Conservation (phyloP, 2,329 filamentous ascomycete species). For the Ceratocystis harringtonii region DNA sequence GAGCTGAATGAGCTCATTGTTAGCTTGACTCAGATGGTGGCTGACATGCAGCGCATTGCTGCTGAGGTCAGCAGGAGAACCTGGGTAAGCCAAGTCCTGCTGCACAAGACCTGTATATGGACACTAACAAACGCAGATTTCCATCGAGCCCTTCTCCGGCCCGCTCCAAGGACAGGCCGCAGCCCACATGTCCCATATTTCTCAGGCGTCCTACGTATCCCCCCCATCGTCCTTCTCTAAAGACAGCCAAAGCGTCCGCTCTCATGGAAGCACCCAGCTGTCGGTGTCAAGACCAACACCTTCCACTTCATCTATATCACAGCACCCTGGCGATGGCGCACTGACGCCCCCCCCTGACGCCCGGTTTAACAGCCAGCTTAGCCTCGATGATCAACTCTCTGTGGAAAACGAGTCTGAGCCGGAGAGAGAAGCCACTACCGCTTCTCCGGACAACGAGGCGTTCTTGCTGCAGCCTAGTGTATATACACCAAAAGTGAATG, state of each 20-base stretch:
- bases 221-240: constrained; percentile 8
- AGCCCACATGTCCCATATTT: constrained; percentile 13
- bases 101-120: not conserved
- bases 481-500: constrained; percentile 38
- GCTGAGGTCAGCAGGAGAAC: constrained; percentile 68
- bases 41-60: constrained; percentile 74
- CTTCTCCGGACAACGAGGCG: constrained; percentile 5
- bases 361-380: constrained; percentile 2
- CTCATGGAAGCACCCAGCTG: constrained; percentile 9
- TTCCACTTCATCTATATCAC: constrained; percentile 8
- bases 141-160: constrained; percentile 12
- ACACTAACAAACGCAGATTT: constrained; percentile 8
- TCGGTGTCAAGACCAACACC: constrained; percentile 9
- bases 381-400: constrained; percentile 11
- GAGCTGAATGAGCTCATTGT: constrained; percentile 41
- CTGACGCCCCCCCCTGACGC: constrained; percentile 15
- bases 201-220: constrained; percentile 12
- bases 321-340: constrained; percentile 11
- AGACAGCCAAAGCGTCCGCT: constrained; percentile 12
- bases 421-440: not conserved
- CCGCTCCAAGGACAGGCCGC: constrained; percentile 12
- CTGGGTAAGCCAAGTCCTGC: constrained; percentile 39
- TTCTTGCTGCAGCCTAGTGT: constrained; percentile 43
- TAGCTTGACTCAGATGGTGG: constrained; percentile 58
- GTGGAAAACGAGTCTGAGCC: constrained; percentile 2